Evolutionary conservation across 1,284 basidiomycete species (phyloP).

Genomic region (Apiotrichum laibachii): DNA sequence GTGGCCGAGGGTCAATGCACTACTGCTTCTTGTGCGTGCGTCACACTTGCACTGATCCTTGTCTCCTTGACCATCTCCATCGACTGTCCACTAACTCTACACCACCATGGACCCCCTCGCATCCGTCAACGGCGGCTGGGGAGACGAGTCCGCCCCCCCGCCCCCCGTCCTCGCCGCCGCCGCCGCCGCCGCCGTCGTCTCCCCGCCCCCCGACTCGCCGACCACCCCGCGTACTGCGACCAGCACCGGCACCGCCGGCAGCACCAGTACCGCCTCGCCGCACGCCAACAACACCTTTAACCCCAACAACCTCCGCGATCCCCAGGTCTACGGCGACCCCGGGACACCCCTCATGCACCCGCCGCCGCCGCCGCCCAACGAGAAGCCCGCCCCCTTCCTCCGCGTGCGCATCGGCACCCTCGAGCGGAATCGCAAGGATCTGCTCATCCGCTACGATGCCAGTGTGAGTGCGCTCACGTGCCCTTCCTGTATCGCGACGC

Average conservation of each 20-base stretch:
- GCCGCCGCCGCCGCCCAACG: slow-evolving; percentile 6
- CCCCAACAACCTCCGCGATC: slow-evolving; percentile 28
- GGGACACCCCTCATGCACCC: slow-evolving; percentile 32
- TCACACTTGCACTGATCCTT: too few species aligned
- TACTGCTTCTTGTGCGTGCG: too few species aligned
- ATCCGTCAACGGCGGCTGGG: slow-evolving; percentile 24
- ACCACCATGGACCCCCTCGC: slow-evolving; percentile 25
- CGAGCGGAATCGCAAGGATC: slow-evolving; percentile 88
- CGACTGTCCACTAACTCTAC: slow-evolving; percentile 2
- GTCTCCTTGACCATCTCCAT: too few species aligned
- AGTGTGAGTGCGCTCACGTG: slow-evolving; percentile 63
- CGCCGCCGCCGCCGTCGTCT: slow-evolving; percentile 8
- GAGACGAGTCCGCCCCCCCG: slow-evolving; percentile 1
- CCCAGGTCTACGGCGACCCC: slow-evolving; percentile 45
- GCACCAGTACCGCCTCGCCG: too few species aligned
- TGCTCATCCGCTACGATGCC: slow-evolving; percentile 85
- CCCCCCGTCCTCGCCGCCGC: slow-evolving; percentile 1
- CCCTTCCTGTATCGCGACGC: too few species aligned
- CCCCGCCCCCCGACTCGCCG: background rate
- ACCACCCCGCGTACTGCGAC: too few species aligned
- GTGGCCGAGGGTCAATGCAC: too few species aligned
- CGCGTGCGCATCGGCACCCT: slow-evolving; percentile 80
- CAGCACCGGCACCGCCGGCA: too few species aligned
- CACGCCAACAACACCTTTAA: too few species aligned
- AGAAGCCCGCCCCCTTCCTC: slow-evolving; percentile 61